Evolutionary conservation across 768 basidiomycete species (phyloP).

Genomic region (Tephrocybe sp.): DNA sequence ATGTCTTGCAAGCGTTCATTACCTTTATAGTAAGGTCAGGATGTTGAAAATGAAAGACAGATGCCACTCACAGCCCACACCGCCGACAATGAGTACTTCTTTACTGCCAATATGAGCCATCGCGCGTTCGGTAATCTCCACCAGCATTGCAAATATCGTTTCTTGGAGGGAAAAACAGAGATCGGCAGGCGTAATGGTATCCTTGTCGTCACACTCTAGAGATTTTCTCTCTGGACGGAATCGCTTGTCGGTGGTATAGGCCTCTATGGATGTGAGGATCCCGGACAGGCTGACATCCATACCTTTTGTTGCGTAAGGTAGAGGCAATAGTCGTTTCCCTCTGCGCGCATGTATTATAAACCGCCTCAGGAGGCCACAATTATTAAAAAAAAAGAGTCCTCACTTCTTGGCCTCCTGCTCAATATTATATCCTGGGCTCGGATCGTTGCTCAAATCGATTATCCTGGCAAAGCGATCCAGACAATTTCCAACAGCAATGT

Average conservation of each 20-base stretch:
- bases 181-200: conserved; percentile 92
- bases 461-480: conserved; percentile 96
- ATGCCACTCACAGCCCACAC: conserved; percentile 88
- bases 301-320: conserved; percentile 97
- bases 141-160: conserved; percentile 96
- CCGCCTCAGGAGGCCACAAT: not conserved
- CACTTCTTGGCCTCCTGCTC: conserved; percentile 94
- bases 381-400: conserved; percentile 14
- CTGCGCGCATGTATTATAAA: conserved; percentile 35
- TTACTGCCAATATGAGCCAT: conserved; percentile 98
- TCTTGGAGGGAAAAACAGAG: conserved; percentile 97
- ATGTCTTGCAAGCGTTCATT: conserved; percentile 94
- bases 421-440: conserved; percentile 95
- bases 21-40: conserved; percentile 41
- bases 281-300: conserved; percentile 99
- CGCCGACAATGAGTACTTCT: conserved; percentile 96
- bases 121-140: conserved; percentile 97
- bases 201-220: conserved; percentile 43
- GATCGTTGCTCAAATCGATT: conserved; percentile 92
- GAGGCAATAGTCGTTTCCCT: conserved; percentile 74
- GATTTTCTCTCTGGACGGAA: conserved; percentile 50
- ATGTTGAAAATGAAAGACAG: not conserved
- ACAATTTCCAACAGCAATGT: conserved; percentile 99
- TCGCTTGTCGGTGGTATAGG: conserved; percentile 84
- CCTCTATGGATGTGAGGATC: conserved; percentile 83